Evolutionary conservation across 768 basidiomycete species (phyloP), one percentile per base, ranked within the genome.

Genomic region (Cystofilobasidium macerans): DNA sequence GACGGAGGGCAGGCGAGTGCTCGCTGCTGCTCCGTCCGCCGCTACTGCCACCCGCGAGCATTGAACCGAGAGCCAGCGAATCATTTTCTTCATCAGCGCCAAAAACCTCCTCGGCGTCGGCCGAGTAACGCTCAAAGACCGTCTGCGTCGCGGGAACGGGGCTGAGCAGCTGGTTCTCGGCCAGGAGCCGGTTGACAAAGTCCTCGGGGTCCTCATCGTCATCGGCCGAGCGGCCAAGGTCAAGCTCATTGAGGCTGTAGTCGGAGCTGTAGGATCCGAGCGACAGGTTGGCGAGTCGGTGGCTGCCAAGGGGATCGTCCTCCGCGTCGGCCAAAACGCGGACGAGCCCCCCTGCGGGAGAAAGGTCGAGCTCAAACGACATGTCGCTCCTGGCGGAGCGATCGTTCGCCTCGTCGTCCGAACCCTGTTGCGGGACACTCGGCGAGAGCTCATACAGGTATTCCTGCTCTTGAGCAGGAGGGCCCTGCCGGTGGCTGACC

Each of bases 121-220:
- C 48, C n/a, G 48, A 51, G 48, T 51, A 51, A 24, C 48, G 48
- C 48, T 51, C 48, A 51, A 51, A 51, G 7, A 51, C 48, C 12
- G 48, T 51, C 48, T 51, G 48, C 3, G 48, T 51, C 24, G 48
- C 48, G 8, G 48, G 48, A 22, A 26, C 48, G n/a, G 48, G 48
- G 28, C 48, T 51, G 11, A 51, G 48, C 28, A 51, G 48, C 22
- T 51, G 48, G 28, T 51, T 51, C 9, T 51, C 48, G 12, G 48
- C 48, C 48, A 51, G 48, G 18, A 51, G 48, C 28, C 48, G 48
- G 48, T 51, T 51, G 18, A 51, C 48, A 51, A 51, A 51, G 48
- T 51, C 48, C 48, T 51, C 48, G n/a, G 57, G 57, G 40, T 36
- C 35, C n/a, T 59, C 57, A 28, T 59, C 57, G 57, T 59, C 57